These are phyloP conservation scores for Tetraselmis striata DNA, from an alignment of 139 green algal species.

Conservation along the genomic window DNA sequence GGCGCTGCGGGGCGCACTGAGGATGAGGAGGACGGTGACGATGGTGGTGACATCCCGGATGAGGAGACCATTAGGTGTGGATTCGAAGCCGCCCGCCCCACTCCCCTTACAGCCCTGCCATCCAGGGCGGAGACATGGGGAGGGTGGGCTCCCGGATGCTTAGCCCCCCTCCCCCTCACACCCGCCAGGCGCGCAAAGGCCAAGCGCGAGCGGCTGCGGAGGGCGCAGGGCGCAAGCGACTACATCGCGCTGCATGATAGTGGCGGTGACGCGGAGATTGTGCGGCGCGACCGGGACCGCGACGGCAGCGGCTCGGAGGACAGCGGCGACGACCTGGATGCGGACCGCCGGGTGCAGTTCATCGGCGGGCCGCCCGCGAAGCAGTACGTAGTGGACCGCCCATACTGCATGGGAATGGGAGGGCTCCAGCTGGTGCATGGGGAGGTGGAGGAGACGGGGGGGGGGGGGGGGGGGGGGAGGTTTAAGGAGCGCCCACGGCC, in stretches of 20 bases:
- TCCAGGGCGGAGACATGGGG: too few species aligned
- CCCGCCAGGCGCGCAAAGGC: constrained; percentile 62
- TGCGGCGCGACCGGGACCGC: not conserved
- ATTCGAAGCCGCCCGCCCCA: not conserved
- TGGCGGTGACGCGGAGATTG: not conserved
- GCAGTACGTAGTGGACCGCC: not conserved
- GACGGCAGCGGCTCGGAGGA: constrained; percentile 14
- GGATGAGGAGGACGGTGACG: constrained; percentile 30
- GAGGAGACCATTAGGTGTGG: constrained; percentile 52
- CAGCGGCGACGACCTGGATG: constrained; percentile 43
- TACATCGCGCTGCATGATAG: constrained; percentile 54
- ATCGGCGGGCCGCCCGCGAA: constrained; percentile 11
- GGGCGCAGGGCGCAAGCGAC: constrained; percentile 63
- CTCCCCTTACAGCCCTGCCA: too few species aligned
- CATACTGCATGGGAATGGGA: not conserved
- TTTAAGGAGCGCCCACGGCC: too few species aligned
- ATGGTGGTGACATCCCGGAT: constrained; percentile 41
- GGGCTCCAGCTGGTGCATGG: constrained; percentile 8
- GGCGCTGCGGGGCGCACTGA: too few species aligned
- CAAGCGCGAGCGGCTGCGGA: constrained; percentile 63
- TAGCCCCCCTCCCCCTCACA: too few species aligned
- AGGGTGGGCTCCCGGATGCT: too few species aligned
- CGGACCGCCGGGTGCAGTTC: constrained; percentile 54
- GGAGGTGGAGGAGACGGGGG: not conserved
- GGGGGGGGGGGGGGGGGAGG: not conserved